A percentile compares a stretch with the other conserved stretches of the same genome.
These are phyloP conservation scores for Apiospora arundinis DNA, from an alignment of 2,329 filamentous ascomycete genomes.

Conservation along the genomic window DNA sequence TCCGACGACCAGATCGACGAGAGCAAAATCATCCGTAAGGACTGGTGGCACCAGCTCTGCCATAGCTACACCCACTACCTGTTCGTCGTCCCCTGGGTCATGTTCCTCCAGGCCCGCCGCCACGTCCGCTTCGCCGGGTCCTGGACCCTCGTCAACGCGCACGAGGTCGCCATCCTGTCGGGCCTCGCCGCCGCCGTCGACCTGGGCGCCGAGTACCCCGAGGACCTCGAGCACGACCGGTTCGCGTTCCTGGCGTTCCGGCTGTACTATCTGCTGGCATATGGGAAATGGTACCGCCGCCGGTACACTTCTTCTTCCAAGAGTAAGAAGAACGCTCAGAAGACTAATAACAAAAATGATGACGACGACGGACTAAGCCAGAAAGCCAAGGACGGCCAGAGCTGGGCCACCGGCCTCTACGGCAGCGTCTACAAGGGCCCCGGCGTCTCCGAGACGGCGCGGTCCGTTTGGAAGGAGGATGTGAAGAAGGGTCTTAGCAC, in stretches of 20 bases:
- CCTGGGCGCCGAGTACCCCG: constrained; percentile 68
- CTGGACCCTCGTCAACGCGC: constrained; percentile 72
- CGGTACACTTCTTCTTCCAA: constrained; percentile 35
- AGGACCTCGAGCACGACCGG: constrained; percentile 66
- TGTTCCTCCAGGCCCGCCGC: constrained; percentile 67
- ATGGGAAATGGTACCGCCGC: constrained; percentile 65
- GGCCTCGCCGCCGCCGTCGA: constrained; percentile 73
- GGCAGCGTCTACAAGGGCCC: constrained; percentile 66
- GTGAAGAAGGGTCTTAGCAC: constrained; percentile 44
- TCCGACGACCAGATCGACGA: constrained; percentile 58
- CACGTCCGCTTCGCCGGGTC: constrained; percentile 66
- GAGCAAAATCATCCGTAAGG: constrained; percentile 60
- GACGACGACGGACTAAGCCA: constrained; percentile 24
- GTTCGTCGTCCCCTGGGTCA: constrained; percentile 69
- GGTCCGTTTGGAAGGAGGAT: constrained; percentile 56
- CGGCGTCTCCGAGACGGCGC: constrained; percentile 58
- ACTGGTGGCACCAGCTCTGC: constrained; percentile 69
- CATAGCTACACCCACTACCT: constrained; percentile 64
- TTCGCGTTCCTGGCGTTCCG: constrained; percentile 67
- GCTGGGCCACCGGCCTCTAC: constrained; percentile 64
- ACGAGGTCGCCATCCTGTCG: constrained; percentile 72
- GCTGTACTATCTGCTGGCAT: constrained; percentile 65
- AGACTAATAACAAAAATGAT: neutral
- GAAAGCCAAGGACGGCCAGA: constrained; percentile 54
- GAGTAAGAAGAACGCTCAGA: constrained; percentile 22